Base-by-base conservation (phyloP, 129 eudicot species). In the Gnaphalium uliginosum region DNA sequence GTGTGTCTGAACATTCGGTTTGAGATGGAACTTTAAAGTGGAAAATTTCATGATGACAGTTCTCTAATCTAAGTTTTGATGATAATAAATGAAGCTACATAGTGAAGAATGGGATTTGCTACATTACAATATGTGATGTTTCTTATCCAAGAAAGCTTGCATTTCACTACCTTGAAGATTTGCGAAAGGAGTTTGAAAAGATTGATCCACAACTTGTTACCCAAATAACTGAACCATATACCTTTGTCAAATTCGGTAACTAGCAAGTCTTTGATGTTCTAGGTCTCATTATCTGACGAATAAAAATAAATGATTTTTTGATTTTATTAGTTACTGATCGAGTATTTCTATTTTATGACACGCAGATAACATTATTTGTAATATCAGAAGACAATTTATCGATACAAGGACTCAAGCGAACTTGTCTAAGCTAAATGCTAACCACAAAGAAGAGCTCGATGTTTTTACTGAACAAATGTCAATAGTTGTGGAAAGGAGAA, bases 351-450 rank as follows among this genome's bases (percentile, higher is more conserved):
- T 76, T 6, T 39, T 58, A 21, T 24, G 63, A 19, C 56, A 5
- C 14, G 41, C 83, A 84, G 89, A 77, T 68, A 37, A 82, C 56
- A 50, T 86, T 19, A 89, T 89, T 73, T 65, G 88, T 26, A 89
- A 74, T 60, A 77, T 84, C 13, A 79, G 68, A 79, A 81, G 84
- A 74, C 85, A 86, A 71, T 82, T 84, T 75, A 27, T 73, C 1
- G 89, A 89, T 78, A 80, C 85, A 77, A 86, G 95, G 61, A 89
- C 90, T 69, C 95, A 86, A 25, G 58, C 86, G 29, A 86, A 89
- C 70, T 66, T 89, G 33, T 86, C 80, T 15, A 89, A 89, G 85
- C 73, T 89, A 63, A 84, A 84, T 19, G 76, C 85, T 41, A 69
- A 72, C 64, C 21, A 72, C 68, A 39, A 26, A 53, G 82, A 73